These are phyloP conservation scores for Colletotrichum tamarilloi DNA, from an alignment of 2,329 filamentous ascomycete species.

Conservation along the genomic window DNA sequence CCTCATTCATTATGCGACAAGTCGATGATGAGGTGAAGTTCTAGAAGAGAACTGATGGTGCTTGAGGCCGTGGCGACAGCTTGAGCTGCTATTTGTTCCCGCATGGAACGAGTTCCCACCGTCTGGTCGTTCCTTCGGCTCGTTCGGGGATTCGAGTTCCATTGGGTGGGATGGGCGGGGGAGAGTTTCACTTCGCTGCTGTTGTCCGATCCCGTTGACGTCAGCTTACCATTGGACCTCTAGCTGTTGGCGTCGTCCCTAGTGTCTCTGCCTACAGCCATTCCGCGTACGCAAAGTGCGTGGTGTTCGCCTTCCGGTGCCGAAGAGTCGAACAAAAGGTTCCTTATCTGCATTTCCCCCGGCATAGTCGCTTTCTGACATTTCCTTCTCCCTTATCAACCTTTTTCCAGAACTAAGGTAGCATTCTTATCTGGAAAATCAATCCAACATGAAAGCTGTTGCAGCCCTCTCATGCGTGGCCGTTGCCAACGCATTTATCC, in stretches of 20 bases:
- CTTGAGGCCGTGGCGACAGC: background rate
- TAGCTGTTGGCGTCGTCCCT: constrained; percentile 10
- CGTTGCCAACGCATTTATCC: constrained; percentile 61
- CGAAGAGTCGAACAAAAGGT: constrained; percentile 9
- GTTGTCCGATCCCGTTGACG: constrained; percentile 35
- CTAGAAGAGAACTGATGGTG: background rate
- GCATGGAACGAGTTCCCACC: background rate
- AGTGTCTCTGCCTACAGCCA: background rate
- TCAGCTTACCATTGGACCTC: constrained; percentile 32
- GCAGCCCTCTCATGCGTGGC: constrained; percentile 60
- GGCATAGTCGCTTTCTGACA: rapidly evolving
- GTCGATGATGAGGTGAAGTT: background rate
- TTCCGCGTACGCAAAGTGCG: background rate
- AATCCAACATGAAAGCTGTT: constrained; percentile 56
- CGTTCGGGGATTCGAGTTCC: background rate
- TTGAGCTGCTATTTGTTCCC: background rate
- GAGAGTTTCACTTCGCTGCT: constrained; percentile 27
- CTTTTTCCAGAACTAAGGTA: constrained; percentile 6
- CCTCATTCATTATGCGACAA: constrained; percentile 25
- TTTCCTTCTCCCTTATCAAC: background rate
- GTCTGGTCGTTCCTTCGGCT: constrained; percentile 18
- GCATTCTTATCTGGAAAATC: background rate
- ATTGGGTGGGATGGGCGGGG: constrained; percentile 12
- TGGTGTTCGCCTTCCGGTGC: background rate
- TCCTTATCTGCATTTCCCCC: background rate